These are phyloP conservation scores for Erucastrum elatum DNA, from an alignment of 345 rosid species.

Conservation along the genomic window DNA sequence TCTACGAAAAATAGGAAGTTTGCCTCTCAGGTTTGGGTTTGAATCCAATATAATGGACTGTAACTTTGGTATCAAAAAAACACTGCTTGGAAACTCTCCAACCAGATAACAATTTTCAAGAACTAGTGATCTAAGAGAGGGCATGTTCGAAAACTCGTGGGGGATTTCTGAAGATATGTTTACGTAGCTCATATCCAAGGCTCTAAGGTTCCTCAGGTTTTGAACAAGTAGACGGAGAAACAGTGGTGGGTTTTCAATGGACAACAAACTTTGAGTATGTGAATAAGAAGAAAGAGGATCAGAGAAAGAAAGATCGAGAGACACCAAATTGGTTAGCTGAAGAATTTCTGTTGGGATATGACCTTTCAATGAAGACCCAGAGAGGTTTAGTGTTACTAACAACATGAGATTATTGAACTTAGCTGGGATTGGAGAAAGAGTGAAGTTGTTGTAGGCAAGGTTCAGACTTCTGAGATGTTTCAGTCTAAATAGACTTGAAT, in stretches of 20 bases:
- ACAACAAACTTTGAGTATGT: too few relatives aligned
- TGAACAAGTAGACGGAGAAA: background rate
- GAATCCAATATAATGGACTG: too few relatives aligned
- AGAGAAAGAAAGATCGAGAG: constrained; percentile 10
- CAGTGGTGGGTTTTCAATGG: background rate
- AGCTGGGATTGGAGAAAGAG: background rate
- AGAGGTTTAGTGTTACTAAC: constrained; percentile 1
- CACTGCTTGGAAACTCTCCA: background rate
- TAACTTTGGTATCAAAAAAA: too few relatives aligned
- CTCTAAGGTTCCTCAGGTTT: constrained; percentile 2
- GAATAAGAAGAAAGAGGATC: too few relatives aligned
- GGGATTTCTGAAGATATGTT: constrained; percentile 8
- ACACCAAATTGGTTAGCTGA: background rate
- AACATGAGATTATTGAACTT: background rate
- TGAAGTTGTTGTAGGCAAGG: constrained; percentile 34
- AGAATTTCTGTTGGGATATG: too few relatives aligned
- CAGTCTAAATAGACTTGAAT: background rate
- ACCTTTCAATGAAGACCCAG: background rate
- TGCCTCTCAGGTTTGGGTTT: too few relatives aligned
- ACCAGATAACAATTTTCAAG: background rate
- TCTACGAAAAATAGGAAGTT: too few relatives aligned
- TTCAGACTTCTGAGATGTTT: too few relatives aligned
- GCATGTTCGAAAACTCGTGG: background rate
- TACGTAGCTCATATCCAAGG: background rate
- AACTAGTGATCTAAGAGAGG: background rate